These are phyloP conservation scores for Aquilaria sinensis DNA, from an alignment of 345 rosid genomes.

Conservation along the genomic window DNA sequence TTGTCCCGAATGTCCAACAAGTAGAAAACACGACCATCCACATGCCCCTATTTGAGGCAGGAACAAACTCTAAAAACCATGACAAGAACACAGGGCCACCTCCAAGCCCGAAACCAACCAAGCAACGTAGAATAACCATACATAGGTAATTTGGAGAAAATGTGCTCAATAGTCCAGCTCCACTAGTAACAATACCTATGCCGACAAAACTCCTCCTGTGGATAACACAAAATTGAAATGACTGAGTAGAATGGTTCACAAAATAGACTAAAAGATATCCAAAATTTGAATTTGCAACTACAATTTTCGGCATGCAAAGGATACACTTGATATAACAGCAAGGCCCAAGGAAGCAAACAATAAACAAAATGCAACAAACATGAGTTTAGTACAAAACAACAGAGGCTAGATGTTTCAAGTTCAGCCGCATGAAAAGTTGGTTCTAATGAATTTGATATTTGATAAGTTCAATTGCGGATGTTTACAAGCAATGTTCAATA, in stretches of 20 bases:
- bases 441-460: too few species aligned
- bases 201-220: slow-evolving; percentile 47
- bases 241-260: slow-evolving; percentile 1
- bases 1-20: slow-evolving; percentile 54
- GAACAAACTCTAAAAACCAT: slow-evolving; percentile 56
- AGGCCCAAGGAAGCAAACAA: too few species aligned
- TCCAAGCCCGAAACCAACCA: slow-evolving; percentile 62
- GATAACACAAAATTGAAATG: background rate
- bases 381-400: too few species aligned
- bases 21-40: slow-evolving; percentile 58
- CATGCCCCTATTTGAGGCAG: slow-evolving; percentile 41
- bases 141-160: slow-evolving; percentile 39
- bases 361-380: too few species aligned
- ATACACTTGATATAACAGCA: too few species aligned
- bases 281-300: too few species aligned
- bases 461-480: too few species aligned
- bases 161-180: slow-evolving; percentile 50
- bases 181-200: slow-evolving; percentile 36
- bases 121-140: slow-evolving; percentile 30
- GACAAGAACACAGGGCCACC: slow-evolving; percentile 50
- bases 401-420: too few species aligned
- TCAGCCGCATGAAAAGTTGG: too few species aligned
- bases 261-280: background rate
- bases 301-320: too few species aligned
- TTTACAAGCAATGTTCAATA: too few species aligned